Conservation (phyloP, 169 alveolate genomes). For the Cyclospora cayetanensis region DNA sequence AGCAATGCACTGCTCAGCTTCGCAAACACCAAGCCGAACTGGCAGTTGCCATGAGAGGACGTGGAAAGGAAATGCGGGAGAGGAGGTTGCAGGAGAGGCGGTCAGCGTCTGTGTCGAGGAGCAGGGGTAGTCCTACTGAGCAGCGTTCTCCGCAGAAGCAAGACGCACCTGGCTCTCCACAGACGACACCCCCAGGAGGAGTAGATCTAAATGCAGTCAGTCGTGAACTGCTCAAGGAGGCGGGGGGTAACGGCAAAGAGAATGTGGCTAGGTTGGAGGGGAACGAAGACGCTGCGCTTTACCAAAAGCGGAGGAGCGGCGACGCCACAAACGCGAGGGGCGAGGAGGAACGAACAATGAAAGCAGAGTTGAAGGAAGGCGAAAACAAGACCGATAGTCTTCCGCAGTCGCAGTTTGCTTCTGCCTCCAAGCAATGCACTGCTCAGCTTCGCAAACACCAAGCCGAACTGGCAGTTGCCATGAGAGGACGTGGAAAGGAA, state of each 20-base stretch:
- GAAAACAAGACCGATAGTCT: neutral
- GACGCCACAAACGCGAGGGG: neutral
- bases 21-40: no score
- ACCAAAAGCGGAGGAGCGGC: neutral
- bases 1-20: no score
- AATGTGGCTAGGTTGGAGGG: no score
- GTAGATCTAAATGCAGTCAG: neutral
- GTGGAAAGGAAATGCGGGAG: neutral
- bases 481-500: neutral
- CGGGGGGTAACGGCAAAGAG: no score
- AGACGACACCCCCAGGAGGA: neutral
- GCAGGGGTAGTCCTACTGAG: neutral
- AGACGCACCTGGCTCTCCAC: neutral
- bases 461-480: neutral
- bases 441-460: neutral
- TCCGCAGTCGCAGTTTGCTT: neutral
- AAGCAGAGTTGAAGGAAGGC: neutral
- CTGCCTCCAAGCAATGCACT: neutral
- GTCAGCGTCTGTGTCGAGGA: neutral
- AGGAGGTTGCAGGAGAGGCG: neutral
- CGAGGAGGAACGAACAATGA: neutral
- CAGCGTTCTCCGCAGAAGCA: neutral
- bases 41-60: neutral
- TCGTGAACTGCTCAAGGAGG: neutral
- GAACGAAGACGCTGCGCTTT: no score